Conservation (phyloP, 257 asterid genomes). For the Capsicum chinense region DNA sequence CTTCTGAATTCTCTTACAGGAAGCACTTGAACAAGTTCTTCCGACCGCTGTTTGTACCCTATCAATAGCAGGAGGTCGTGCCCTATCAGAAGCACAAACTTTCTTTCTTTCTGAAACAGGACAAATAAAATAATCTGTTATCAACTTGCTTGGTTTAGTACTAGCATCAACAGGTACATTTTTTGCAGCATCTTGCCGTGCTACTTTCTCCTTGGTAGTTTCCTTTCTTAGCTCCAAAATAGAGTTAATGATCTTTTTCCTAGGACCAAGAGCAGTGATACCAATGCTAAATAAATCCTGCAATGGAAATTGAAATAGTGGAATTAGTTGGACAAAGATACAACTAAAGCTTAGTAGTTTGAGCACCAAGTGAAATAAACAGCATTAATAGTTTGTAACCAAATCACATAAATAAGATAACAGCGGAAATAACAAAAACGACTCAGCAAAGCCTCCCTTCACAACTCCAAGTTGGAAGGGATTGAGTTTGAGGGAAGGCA, state of each 20-base stretch:
- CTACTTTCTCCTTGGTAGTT: conserved; percentile 42
- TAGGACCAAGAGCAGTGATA: conserved; percentile 85
- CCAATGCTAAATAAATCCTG: conserved; percentile 89
- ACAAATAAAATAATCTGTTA: conserved; percentile 77
- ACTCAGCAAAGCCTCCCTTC: not conserved
- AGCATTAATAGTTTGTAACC: not conserved
- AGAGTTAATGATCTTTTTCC: conserved; percentile 77
- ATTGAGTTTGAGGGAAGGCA: not conserved
- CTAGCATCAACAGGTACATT: conserved; percentile 43
- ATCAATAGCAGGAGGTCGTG: conserved; percentile 22
- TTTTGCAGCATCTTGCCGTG: conserved; percentile 44
- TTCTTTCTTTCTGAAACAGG: conserved; percentile 51
- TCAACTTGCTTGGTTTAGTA: conserved; percentile 60
- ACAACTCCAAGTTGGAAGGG: conserved; percentile 21
- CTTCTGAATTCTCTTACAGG: conserved; percentile 42
- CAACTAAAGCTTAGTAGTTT: conserved; percentile 3
- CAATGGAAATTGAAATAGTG: conserved; percentile 31
- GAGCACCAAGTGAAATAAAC: conserved; percentile 13
- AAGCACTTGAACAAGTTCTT: conserved; percentile 42
- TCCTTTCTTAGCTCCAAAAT: conserved; percentile 57
- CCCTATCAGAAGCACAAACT: conserved; percentile 36
- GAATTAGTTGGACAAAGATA: conserved; percentile 16
- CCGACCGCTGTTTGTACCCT: conserved; percentile 40
- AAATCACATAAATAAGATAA: not conserved
- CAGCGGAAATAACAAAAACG: not conserved